phyloP scores from a whole-genome alignment of 2,329 filamentous ascomycete species.

The Cladorrhinum sp. region DNA sequence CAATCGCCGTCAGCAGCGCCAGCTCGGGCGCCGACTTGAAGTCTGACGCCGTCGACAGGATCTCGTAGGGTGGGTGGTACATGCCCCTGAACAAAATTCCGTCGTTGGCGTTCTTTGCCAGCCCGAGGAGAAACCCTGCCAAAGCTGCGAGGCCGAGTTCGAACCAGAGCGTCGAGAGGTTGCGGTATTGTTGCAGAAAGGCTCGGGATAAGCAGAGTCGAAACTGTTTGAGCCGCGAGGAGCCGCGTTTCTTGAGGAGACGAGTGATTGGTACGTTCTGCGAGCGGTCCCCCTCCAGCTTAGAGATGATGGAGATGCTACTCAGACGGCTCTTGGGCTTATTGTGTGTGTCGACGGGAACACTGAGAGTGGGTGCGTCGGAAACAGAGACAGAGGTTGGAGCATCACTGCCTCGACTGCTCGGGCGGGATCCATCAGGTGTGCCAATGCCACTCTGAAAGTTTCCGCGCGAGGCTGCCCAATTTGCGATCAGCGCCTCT shows the following conservation, averaged over 20 bases:
- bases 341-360: neutral
- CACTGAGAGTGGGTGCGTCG: neutral
- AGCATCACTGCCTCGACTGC: neutral
- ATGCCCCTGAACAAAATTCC: conserved; percentile 54
- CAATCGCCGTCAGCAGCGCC: conserved; percentile 50
- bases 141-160: conserved; percentile 53
- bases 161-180: conserved; percentile 49
- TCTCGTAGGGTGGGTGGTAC: conserved; percentile 48
- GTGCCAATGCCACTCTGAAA: conserved; percentile 18
- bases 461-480: conserved; percentile 36
- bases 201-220: conserved; percentile 52
- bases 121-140: conserved; percentile 52
- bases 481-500: conserved; percentile 48
- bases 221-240: conserved; percentile 46
- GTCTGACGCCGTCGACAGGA: conserved; percentile 51
- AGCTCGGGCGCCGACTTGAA: conserved; percentile 50
- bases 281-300: conserved; percentile 11
- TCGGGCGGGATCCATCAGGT: neutral
- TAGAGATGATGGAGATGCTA: conserved; percentile 23
- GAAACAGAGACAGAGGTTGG: neutral
- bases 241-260: conserved; percentile 49
- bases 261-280: neutral
- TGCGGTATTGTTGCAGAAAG: conserved; percentile 56
- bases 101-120: conserved; percentile 47
- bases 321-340: neutral